Evolutionary conservation across 768 basidiomycete species (phyloP).

Genomic region (Pisolithus marmoratus): DNA sequence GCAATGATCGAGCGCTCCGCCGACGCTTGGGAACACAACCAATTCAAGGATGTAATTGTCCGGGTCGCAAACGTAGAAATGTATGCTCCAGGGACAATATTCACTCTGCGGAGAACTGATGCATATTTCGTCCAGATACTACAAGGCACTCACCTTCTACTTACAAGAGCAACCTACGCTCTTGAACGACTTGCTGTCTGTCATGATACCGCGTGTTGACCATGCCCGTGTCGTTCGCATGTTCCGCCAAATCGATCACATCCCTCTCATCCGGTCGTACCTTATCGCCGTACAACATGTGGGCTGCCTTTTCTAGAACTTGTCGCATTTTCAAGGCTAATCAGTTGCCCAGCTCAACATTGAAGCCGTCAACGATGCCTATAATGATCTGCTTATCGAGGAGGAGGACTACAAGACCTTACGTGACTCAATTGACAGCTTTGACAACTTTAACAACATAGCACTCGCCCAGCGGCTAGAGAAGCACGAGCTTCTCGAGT

Average conservation of each 20-base stretch:
- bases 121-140: slow-evolving; percentile 55
- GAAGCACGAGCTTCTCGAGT: slow-evolving; percentile 88
- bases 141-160: slow-evolving; percentile 93
- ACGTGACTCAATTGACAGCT: slow-evolving; percentile 95
- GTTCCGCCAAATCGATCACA: slow-evolving; percentile 92
- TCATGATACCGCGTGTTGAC: slow-evolving; percentile 90
- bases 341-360: slow-evolving; percentile 74
- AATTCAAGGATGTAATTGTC: slow-evolving; percentile 98
- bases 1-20: slow-evolving; percentile 98
- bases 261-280: slow-evolving; percentile 93
- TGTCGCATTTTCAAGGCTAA: background rate
- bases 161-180: slow-evolving; percentile 90
- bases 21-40: slow-evolving; percentile 99
- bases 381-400: slow-evolving; percentile 96
- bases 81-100: slow-evolving; percentile 34
- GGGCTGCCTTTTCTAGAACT: slow-evolving; percentile 20
- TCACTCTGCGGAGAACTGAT: background rate
- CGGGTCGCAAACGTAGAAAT: slow-evolving; percentile 98
- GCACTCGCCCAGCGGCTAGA: slow-evolving; percentile 81
- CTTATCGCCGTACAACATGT: slow-evolving; percentile 96
- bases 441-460: slow-evolving; percentile 96
- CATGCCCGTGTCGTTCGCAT: slow-evolving; percentile 93
- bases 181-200: slow-evolving; percentile 88
- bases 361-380: slow-evolving; percentile 96
- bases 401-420: slow-evolving; percentile 99